Base-by-base conservation (phyloP, 495 filamentous ascomycete genomes). In the Bacidia gigantensis region DNA sequence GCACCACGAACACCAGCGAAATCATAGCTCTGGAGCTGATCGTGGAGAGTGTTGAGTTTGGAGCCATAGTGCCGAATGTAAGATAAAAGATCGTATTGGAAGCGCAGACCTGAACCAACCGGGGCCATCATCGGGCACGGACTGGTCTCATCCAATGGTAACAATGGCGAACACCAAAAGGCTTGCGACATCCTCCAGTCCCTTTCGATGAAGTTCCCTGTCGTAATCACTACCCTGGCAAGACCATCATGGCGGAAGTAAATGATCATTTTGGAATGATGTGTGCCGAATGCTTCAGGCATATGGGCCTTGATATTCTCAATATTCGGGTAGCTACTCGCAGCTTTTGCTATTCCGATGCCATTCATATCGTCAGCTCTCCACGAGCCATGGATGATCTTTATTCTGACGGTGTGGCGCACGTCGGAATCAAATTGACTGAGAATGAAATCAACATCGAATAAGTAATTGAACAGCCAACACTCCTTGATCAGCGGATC, bases 151-250 rank as follows among this genome's bases (percentile, higher is more conserved):
- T 43, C 26, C 9, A 76, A 47, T 23, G 85, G 84, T 7, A 95
- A 78, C 0, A 80, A 64, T 18, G 87, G 88, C 7, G 87, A 89
- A 25, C 69, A 71, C 89, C 89, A 96, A 20, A 82, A 77, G 1
- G 81, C 88, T 60, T 96, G 87, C 0, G 79, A 81, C 86, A 95
- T 85, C 7, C 67, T 71, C 89, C 89, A 96, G 67, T 96, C 89
- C 44, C 78, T 73, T 21, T 71, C 62, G 41, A 95, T 89, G 79
- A 95, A 85, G 57, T 96, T 95, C 11, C 87, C 87, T 0, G 89
- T 96, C 55, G 92, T 86, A 38, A 95, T 90, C 17, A 93, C 65
- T 14, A 95, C 67, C 71, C 94, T 84, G 2, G 84, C 86, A 0
- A 72, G 72, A 54, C 83, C 77, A 63, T 94, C 87, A 62, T 84